Percentiles rank a stretch among this genome's conserved stretches.
Conservation (phyloP, 768 basidiomycete genomes). For the Tricholomella constricta region DNA sequence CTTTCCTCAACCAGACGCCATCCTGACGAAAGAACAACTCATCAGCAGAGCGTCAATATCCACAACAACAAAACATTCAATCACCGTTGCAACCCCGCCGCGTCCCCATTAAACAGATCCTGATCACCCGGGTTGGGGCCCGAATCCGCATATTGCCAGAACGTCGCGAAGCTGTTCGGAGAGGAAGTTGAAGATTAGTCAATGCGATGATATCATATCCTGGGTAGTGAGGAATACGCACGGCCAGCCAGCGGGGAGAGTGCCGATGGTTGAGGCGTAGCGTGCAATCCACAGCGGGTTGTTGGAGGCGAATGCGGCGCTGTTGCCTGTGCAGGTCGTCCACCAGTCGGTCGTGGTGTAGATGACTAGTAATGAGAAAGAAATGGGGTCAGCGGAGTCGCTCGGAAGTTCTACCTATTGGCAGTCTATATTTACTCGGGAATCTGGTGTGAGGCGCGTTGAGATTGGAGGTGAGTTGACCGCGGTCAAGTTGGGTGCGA, state of each 20-base stretch:
- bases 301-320: slow-evolving; percentile 44
- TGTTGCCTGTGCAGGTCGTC: slow-evolving; percentile 65
- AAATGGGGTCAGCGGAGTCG: slow-evolving; percentile 51
- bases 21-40: no score
- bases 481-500: not conserved
- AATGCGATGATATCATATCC: not conserved
- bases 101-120: slow-evolving; percentile 53
- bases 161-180: slow-evolving; percentile 44
- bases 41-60: no score
- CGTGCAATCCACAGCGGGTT: slow-evolving; percentile 61
- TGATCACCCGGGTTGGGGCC: slow-evolving; percentile 57
- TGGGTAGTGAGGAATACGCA: slow-evolving; percentile 28
- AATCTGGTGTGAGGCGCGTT: no score
- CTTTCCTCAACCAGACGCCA: no score
- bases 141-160: slow-evolving; percentile 61
- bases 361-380: slow-evolving; percentile 52
- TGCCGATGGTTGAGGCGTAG: slow-evolving; percentile 46
- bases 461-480: not conserved
- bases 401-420: slow-evolving; percentile 31
- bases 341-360: slow-evolving; percentile 72
- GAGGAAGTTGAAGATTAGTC: not conserved
- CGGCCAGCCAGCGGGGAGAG: slow-evolving; percentile 61
- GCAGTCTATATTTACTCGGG: no score
- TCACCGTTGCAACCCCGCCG: slow-evolving; percentile 39
- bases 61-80: not conserved